Conservation (phyloP, 345 rosid species). For the Sonneratia alba region DNA sequence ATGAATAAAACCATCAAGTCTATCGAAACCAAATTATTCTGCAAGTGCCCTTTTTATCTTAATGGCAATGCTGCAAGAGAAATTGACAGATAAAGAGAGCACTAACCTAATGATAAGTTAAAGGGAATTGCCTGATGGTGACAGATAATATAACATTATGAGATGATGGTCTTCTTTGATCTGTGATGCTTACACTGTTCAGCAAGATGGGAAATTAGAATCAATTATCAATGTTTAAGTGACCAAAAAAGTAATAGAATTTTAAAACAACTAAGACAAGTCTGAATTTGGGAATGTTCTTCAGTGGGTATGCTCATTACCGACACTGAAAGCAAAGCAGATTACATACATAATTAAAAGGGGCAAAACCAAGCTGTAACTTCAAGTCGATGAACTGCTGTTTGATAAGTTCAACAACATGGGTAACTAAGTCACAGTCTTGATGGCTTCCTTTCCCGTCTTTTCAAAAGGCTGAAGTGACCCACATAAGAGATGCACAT, state of each 20-base stretch:
- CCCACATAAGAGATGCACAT: not conserved
- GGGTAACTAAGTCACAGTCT: not conserved
- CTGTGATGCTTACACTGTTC: no score
- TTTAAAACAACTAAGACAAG: not conserved
- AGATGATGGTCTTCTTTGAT: no score
- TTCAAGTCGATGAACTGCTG: not conserved
- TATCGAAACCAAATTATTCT: not conserved
- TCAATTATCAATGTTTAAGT: no score
- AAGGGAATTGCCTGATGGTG: slow-evolving; percentile 5
- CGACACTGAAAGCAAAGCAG: not conserved
- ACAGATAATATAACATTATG: slow-evolving; percentile 3
- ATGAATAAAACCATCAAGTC: slow-evolving; percentile 16
- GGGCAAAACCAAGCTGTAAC: not conserved
- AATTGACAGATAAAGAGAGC: slow-evolving; percentile 24
- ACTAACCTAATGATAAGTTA: slow-evolving; percentile 12
- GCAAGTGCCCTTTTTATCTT: slow-evolving; percentile 9
- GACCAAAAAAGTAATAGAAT: not conserved
- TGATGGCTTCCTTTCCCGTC: not conserved
- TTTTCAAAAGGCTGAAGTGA: not conserved
- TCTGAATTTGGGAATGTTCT: not conserved
- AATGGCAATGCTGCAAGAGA: not conserved
- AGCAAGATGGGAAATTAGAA: no score
- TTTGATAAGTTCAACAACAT: not conserved
- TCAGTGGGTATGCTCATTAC: not conserved
- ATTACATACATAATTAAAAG: no score